phyloP scores from a whole-genome alignment of 192 early-diverging fungal species.

The Haplosporangium gracile region DNA sequence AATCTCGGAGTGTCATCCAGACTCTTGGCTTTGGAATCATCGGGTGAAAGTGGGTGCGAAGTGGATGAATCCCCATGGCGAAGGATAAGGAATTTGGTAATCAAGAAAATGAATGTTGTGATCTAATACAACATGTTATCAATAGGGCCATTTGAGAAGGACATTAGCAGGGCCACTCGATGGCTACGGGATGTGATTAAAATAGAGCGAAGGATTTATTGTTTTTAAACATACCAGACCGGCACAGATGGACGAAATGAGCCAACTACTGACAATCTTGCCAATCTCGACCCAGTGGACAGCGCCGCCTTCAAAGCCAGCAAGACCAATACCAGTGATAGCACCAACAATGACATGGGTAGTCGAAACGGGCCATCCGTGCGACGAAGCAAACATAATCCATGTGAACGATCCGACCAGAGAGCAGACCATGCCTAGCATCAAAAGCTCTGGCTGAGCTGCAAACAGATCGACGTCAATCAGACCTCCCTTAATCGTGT shows the following conservation, averaged over 20 bases:
- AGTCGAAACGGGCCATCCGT: conserved; percentile 84
- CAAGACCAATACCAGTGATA: conserved; percentile 80
- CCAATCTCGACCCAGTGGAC: conserved; percentile 70
- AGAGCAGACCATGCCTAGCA: conserved; percentile 87
- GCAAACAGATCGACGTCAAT: conserved; percentile 69
- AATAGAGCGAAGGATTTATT: background rate
- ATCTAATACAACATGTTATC: background rate
- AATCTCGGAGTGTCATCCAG: background rate
- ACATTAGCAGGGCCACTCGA: background rate
- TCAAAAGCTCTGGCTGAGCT: conserved; percentile 76
- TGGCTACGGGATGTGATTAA: background rate
- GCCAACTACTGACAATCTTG: conserved; percentile 66
- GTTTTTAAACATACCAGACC: conserved; percentile 60
- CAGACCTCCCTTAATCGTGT: conserved; percentile 86
- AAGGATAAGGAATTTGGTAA: conserved; percentile 76
- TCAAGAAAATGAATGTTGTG: conserved; percentile 72
- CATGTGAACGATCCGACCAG: conserved; percentile 82
- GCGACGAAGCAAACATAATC: conserved; percentile 78
- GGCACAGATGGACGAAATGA: conserved; percentile 78
- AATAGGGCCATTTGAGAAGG: background rate
- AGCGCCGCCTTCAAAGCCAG: conserved; percentile 73
- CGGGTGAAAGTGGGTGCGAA: conserved; percentile 9
- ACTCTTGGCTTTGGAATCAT: background rate
- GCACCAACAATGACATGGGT: conserved; percentile 90
- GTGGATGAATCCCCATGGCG: conserved; percentile 57